These are phyloP conservation scores for Pseudonitzschia delicatissima DNA, from an alignment of 108 stramenopile species.

Conservation along the genomic window DNA sequence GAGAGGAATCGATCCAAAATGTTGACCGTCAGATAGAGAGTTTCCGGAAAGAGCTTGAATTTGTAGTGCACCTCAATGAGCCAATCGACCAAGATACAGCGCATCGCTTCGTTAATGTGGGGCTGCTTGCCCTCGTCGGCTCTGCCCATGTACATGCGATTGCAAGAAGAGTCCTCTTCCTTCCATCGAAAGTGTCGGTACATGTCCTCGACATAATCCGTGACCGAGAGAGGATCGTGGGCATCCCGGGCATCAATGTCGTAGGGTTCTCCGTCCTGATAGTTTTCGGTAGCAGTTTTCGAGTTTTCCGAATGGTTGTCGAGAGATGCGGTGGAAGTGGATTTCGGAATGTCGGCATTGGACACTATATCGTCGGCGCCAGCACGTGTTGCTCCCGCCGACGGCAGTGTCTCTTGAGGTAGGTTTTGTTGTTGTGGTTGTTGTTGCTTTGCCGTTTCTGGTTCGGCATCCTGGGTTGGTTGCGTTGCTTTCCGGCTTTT, in stretches of 20 bases:
- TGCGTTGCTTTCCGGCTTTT: not conserved
- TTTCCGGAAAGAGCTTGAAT: conserved; percentile 80
- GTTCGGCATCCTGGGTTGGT: not conserved
- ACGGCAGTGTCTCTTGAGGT: not conserved
- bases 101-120: conserved; percentile 81
- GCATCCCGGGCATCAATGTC: conserved; percentile 82
- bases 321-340: not conserved
- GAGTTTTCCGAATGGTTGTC: not conserved
- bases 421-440: not conserved
- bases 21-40: conserved; percentile 84
- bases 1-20: conserved; percentile 85
- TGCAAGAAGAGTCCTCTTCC: conserved; percentile 45
- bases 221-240: conserved; percentile 67
- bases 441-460: not conserved
- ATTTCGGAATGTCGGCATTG: not conserved
- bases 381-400: not conserved
- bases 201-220: conserved; percentile 85
- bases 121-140: conserved; percentile 35
- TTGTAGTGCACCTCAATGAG: conserved; percentile 88
- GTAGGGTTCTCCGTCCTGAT: conserved; percentile 38
- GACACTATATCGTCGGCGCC: not conserved
- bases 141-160: conserved; percentile 62
- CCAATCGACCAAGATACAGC: conserved; percentile 92
- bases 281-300: conserved; percentile 4
- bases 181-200: conserved; percentile 66